A percentile compares a stretch with the other conserved stretches of the same genome.
phyloP scores from a whole-genome alignment of 116 monocot species.

The Iris pallida region DNA sequence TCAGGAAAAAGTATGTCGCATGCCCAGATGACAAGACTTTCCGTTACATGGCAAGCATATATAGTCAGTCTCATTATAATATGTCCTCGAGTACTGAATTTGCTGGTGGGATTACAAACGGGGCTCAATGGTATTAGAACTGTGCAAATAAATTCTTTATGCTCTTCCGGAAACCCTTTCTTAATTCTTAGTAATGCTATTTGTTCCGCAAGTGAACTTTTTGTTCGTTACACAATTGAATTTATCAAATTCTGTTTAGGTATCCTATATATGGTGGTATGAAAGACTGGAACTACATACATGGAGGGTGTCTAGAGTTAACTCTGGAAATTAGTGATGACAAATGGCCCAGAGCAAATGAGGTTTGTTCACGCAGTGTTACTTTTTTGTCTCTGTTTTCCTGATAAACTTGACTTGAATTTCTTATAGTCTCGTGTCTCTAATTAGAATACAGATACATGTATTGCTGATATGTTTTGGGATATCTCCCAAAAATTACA shows the following conservation, averaged over 20 bases:
- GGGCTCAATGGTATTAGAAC: conserved; percentile 70
- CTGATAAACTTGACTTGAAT: neutral
- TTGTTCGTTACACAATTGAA: neutral
- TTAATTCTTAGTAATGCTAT: too few relatives aligned
- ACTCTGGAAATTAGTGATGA: conserved; percentile 89
- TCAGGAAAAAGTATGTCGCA: conserved; percentile 74
- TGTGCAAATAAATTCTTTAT: neutral
- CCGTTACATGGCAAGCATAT: conserved; percentile 74
- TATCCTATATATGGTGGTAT: conserved; percentile 98
- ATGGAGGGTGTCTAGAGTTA: conserved; percentile 91
- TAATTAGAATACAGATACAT: too few relatives aligned
- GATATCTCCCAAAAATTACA: too few relatives aligned
- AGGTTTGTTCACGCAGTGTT: conserved; percentile 38
- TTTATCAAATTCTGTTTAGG: conserved; percentile 37
- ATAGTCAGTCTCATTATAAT: conserved; percentile 81
- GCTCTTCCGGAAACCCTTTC: too few relatives aligned
- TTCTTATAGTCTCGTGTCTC: neutral
- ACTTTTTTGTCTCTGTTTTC: too few relatives aligned
- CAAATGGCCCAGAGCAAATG: conserved; percentile 90
- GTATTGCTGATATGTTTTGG: too few relatives aligned
- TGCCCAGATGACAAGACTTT: conserved; percentile 95
- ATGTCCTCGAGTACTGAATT: conserved; percentile 94
- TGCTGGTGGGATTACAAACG: conserved; percentile 89
- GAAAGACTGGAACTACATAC: conserved; percentile 99
- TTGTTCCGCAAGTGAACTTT: neutral